Percentiles rank a stretch among this genome's conserved stretches.
These are phyloP conservation scores for Ormosia emarginata DNA, from an alignment of 306 rosid species.

Conservation along the genomic window DNA sequence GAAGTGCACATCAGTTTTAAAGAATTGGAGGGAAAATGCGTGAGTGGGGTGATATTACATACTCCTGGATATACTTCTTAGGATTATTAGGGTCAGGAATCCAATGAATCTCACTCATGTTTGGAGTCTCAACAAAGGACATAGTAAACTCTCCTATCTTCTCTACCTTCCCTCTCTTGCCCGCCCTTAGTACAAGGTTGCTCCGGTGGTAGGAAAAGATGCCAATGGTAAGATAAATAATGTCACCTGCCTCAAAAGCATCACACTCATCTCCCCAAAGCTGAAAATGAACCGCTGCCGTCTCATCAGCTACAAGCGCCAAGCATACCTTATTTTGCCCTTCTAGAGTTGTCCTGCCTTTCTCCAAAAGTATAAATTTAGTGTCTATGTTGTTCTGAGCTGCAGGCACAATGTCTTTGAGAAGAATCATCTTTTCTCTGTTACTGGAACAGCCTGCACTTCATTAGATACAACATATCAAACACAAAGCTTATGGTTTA, in stretches of 20 bases:
- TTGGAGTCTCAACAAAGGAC: constrained; percentile 71
- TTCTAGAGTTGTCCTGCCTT: constrained; percentile 46
- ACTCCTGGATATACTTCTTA: constrained; percentile 44
- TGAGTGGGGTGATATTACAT: constrained; percentile 51
- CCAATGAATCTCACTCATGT: constrained; percentile 88
- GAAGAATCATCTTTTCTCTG: constrained; percentile 36
- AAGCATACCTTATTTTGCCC: constrained; percentile 56
- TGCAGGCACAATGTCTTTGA: constrained; percentile 68
- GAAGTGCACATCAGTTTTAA: neutral
- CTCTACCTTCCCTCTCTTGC: constrained; percentile 68
- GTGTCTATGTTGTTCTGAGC: constrained; percentile 81
- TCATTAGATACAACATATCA: neutral
- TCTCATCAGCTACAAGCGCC: constrained; percentile 65
- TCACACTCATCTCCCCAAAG: constrained; percentile 82
- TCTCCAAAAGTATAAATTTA: constrained; percentile 65
- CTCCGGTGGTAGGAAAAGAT: constrained; percentile 61
- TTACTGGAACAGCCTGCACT: neutral
- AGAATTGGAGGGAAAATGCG: constrained; percentile 52
- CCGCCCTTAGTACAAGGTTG: constrained; percentile 59
- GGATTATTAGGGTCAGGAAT: constrained; percentile 43
- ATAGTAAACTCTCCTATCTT: constrained; percentile 73
- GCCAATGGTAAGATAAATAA: constrained; percentile 38
- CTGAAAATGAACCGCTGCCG: constrained; percentile 74
- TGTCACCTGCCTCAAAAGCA: constrained; percentile 50
- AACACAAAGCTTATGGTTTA: neutral